Percentiles rank a stretch among this genome's conserved stretches.
Evolutionary conservation across 2,329 filamentous ascomycete species (phyloP).

Genomic region (Fusarium algeriense): DNA sequence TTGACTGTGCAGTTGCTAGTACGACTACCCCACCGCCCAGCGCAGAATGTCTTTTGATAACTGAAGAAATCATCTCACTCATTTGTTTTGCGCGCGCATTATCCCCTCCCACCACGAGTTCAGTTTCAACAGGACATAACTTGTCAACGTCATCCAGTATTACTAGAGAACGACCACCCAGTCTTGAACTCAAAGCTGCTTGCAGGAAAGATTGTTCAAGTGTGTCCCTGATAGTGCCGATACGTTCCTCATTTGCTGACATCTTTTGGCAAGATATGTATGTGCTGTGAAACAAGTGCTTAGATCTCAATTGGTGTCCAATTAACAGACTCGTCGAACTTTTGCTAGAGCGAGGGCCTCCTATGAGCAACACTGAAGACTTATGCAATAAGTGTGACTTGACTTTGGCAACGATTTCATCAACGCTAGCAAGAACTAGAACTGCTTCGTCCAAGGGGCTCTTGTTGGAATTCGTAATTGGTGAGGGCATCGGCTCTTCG

Average conservation of each 20-base stretch:
- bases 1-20: conserved; percentile 31
- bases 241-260: conserved; percentile 65
- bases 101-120: conserved; percentile 91
- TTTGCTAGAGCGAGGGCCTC: background rate
- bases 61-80: conserved; percentile 86
- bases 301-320: background rate
- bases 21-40: conserved; percentile 85
- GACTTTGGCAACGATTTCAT: background rate
- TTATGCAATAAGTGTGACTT: background rate
- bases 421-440: background rate
- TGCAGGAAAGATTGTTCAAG: background rate
- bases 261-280: conserved; percentile 2
- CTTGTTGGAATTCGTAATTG: background rate
- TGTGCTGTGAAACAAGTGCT: background rate
- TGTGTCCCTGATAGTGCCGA: conserved; percentile 78
- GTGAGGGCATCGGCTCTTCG: background rate
- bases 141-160: conserved; percentile 94
- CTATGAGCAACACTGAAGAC: background rate
- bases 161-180: conserved; percentile 85
- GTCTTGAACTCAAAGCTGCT: conserved; percentile 79
- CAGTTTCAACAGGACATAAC: conserved; percentile 91
- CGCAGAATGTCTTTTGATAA: conserved; percentile 86
- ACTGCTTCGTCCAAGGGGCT: background rate
- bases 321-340: background rate
- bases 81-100: conserved; percentile 93